Conservation (phyloP, 2,329 filamentous ascomycete genomes). For the Kalmusia sp. region DNA sequence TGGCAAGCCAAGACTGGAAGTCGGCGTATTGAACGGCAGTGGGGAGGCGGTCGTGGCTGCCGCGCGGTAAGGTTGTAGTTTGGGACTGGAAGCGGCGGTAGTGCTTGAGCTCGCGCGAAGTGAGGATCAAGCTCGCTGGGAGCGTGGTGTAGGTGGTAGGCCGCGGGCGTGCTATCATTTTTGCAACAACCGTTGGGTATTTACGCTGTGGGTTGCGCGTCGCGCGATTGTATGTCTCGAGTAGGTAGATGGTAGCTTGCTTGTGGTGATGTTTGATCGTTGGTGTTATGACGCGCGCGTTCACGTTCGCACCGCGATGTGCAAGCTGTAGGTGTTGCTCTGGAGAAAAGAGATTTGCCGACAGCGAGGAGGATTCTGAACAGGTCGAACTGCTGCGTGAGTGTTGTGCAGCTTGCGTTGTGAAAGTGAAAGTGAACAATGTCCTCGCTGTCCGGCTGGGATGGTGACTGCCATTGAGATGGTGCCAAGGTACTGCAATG, state of each 20-base stretch:
- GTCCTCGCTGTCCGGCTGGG: background rate
- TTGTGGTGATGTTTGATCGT: background rate
- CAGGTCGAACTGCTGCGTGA: background rate
- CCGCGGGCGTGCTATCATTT: conserved; percentile 1
- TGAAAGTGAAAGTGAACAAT: conserved; percentile 5
- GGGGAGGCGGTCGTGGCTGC: conserved; percentile 29
- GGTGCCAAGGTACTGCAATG: background rate
- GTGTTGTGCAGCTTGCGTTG: conserved; percentile 1
- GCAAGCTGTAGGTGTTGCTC: background rate
- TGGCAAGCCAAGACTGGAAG: conserved; percentile 37
- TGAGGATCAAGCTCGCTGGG: conserved; percentile 30
- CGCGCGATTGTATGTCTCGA: background rate
- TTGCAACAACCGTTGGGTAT: background rate
- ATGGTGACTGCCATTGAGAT: conserved; percentile 3
- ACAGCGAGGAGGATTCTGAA: background rate
- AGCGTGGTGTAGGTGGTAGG: background rate
- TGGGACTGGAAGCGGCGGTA: conserved; percentile 36
- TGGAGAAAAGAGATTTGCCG: background rate
- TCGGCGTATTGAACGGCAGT: conserved; percentile 35
- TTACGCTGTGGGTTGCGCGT: too few relatives aligned
- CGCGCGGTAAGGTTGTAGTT: conserved; percentile 22
- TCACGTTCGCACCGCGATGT: background rate
- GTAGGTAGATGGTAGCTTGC: background rate
- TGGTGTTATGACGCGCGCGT: background rate
- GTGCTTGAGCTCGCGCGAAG: conserved; percentile 33